Base-by-base conservation (phyloP, 345 rosid species). In the Gossypium raimondii region DNA sequence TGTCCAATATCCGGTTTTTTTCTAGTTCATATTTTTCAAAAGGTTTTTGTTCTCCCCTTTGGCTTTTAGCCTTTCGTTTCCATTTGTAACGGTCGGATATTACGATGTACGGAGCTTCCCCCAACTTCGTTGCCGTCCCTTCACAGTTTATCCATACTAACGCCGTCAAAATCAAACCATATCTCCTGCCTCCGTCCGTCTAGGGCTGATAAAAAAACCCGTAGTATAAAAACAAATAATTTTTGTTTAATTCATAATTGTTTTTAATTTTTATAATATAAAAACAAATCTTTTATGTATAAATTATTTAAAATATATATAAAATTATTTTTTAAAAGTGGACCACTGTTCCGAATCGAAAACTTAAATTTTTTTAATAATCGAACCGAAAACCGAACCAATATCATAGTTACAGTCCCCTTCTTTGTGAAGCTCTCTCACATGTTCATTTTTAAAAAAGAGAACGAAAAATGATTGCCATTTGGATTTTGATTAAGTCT, bases 31-130 rank as follows among this genome's bases (percentile, higher is more conserved):
- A 16, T 13, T 61, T 82, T 79, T 75, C 27, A 70, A 74, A 62
- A 63, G 14, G 65, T 25, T 38, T 45, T 14, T 34, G 17, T 73
- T 7, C 47, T 25, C n/a, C 29, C 10, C 13, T 52, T 24, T 58
- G 63, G 63, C 29, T 24, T 60, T 38, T 38, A 16, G 44, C 63
- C 56, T 41, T 62, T 76, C 22, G 63, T 62, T 64, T 70, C 75
- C 53, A 6, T 58, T 70, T 52, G 24, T 70, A 84, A 84, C 87
- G 87, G 87, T 84, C 85, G 81, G 78, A 77, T 67, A 72, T 75
- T 67, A 34, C 73, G 76, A 70, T 38, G 44, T 63, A 77, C 78
- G 78, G 78, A 72, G 14, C 29, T 3, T 13, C 2, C 1, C 7
- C 45, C 1, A 70, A 34, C n/a, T 57, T 72, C 73, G 65, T 12